Percentiles rank a stretch among this genome's conserved stretches.
Evolutionary conservation across 2,329 filamentous ascomycete genomes (phyloP).

Genomic region (Dendrostoma leiphaemia): DNA sequence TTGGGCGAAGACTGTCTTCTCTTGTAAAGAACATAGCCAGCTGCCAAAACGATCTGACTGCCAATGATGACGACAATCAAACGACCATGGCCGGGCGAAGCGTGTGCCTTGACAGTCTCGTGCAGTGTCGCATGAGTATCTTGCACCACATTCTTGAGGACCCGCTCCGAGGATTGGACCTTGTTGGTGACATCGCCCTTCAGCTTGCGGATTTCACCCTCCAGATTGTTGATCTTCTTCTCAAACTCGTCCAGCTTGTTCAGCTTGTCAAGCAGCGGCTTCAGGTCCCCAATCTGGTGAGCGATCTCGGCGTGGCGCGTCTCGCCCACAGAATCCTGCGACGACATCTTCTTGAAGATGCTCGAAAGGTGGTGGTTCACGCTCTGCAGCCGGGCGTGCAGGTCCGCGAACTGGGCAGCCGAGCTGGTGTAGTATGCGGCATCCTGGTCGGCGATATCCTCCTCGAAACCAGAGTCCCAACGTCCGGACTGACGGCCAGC

Average conservation of each 20-base stretch:
- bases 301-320: slow-evolving; percentile 56
- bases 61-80: slow-evolving; percentile 70
- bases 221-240: slow-evolving; percentile 49
- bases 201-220: slow-evolving; percentile 58
- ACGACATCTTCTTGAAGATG: slow-evolving; percentile 57
- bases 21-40: slow-evolving; percentile 76
- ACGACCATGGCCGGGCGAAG: slow-evolving; percentile 47
- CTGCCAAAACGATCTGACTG: slow-evolving; percentile 70
- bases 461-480: slow-evolving; percentile 35
- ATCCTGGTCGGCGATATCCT: slow-evolving; percentile 44
- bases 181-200: slow-evolving; percentile 52
- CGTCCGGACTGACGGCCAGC: slow-evolving; percentile 20
- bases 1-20: slow-evolving; percentile 77
- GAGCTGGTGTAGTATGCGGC: slow-evolving; percentile 48
- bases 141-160: slow-evolving; percentile 50
- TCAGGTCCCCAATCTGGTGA: slow-evolving; percentile 45
- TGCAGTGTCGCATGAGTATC: slow-evolving; percentile 46
- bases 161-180: slow-evolving; percentile 49
- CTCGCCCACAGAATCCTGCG: slow-evolving; percentile 50
- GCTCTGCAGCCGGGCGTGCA: slow-evolving; percentile 79
- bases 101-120: slow-evolving; percentile 44
- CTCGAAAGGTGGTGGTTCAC: slow-evolving; percentile 67
- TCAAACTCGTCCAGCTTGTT: slow-evolving; percentile 43
- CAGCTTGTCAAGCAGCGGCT: slow-evolving; percentile 41
- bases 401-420: slow-evolving; percentile 71